A percentile compares a stretch with the other conserved stretches of the same genome.
Conservation (phyloP, 2,329 filamentous ascomycete species). For the Neurospora sp. region DNA sequence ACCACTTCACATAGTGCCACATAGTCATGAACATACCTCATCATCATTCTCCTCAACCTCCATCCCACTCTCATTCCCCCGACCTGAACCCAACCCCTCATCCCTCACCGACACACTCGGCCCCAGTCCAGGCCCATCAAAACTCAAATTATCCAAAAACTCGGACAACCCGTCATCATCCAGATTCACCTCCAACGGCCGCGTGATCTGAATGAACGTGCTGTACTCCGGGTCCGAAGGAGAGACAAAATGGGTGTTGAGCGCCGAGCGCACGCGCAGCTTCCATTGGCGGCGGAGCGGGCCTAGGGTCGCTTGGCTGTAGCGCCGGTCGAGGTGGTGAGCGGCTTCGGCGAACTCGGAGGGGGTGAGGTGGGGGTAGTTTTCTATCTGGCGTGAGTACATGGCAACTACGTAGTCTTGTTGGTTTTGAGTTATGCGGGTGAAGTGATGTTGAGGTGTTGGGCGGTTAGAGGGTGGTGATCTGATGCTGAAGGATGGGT, state of each 20-base stretch:
- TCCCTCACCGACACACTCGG: slow-evolving; percentile 11
- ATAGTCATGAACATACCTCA: slow-evolving; percentile 27
- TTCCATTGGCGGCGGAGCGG: slow-evolving; percentile 44
- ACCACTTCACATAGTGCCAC: no score
- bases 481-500: neutral
- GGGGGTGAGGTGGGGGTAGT: slow-evolving; percentile 50
- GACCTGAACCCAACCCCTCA: slow-evolving; percentile 25
- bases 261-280: slow-evolving; percentile 40
- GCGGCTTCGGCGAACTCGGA: slow-evolving; percentile 58
- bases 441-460: neutral
- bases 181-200: slow-evolving; percentile 35
- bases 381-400: slow-evolving; percentile 29
- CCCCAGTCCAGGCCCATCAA: slow-evolving; percentile 18
- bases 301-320: slow-evolving; percentile 48
- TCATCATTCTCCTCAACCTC: slow-evolving; percentile 44
- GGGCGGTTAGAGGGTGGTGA: no score
- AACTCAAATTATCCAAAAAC: slow-evolving; percentile 35
- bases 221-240: slow-evolving; percentile 30
- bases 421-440: neutral
- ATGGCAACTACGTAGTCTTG: neutral
- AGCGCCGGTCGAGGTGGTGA: slow-evolving; percentile 48
- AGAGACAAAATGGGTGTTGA: slow-evolving; percentile 32
- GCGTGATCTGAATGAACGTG: slow-evolving; percentile 47
- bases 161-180: slow-evolving; percentile 37
- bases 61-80: slow-evolving; percentile 18